These are phyloP conservation scores for Rhodomyrtus psidioides DNA, from an alignment of 441 rosid species.

Conservation along the genomic window DNA sequence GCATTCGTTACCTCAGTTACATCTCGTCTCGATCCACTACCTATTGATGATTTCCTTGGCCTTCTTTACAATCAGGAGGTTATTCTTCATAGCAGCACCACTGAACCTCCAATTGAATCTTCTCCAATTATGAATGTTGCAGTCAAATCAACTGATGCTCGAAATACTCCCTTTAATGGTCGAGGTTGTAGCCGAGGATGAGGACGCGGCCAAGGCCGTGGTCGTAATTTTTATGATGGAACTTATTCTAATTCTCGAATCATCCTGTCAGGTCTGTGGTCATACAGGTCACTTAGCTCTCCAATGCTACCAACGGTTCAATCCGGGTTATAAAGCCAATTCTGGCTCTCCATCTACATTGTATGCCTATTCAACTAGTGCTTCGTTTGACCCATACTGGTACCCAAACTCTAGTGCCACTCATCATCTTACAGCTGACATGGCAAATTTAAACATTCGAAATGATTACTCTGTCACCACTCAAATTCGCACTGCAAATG, in stretches of 20 bases:
- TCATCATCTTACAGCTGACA: background rate
- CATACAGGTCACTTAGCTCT: background rate
- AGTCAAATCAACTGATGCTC: background rate
- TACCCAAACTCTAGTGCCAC: background rate
- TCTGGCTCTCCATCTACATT: background rate
- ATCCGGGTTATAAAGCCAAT: background rate
- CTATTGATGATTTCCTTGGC: background rate
- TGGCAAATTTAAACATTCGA: background rate
- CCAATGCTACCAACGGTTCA: background rate
- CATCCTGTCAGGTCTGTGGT: background rate
- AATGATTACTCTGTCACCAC: too few species aligned
- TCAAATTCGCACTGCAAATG: background rate
- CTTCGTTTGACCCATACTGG: background rate
- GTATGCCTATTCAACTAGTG: background rate
- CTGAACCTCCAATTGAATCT: background rate
- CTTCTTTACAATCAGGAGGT: background rate
- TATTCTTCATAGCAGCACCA: background rate
- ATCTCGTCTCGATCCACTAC: background rate
- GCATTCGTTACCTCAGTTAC: background rate
- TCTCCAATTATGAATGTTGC: background rate
- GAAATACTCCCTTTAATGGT: background rate
- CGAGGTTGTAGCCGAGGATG: background rate
- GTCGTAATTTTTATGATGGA: too few species aligned
- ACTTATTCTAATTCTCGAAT: background rate
- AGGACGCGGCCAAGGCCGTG: background rate